A percentile compares a stretch with the other conserved stretches of the same genome.
Evolutionary conservation across 1,139 yeast species (phyloP).

Genomic region (Protomyces macrosporus): DNA sequence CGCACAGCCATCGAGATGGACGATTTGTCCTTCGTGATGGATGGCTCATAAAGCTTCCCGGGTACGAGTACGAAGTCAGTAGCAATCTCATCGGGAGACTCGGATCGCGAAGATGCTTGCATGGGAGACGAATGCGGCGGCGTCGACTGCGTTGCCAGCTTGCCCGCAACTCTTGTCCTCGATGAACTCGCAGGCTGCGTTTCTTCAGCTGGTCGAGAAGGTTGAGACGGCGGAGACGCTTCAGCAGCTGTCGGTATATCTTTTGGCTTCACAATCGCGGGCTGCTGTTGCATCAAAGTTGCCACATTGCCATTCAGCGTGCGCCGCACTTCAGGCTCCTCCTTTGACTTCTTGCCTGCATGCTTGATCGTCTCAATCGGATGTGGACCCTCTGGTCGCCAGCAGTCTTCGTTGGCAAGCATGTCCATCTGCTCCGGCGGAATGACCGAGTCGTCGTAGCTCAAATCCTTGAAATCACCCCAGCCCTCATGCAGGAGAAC

Average conservation of each 20-base stretch:
- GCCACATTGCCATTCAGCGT: not conserved
- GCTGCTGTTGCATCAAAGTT: not conserved
- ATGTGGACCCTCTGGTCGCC: constrained; percentile 11
- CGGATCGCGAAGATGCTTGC: not conserved
- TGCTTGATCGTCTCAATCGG: constrained; percentile 8
- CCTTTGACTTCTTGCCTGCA: not conserved
- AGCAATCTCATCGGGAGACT: not conserved
- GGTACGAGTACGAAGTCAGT: not conserved
- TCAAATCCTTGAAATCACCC: constrained; percentile 14
- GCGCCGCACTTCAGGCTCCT: not conserved
- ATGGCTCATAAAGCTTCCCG: not conserved
- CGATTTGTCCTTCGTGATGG: too few species aligned
- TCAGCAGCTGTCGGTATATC: not conserved
- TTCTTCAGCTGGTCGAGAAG: not conserved
- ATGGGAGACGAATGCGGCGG: not conserved
- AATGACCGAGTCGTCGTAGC: constrained; percentile 7
- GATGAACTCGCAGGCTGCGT: not conserved
- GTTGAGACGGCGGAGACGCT: too few species aligned
- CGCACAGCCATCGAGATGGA: not conserved
- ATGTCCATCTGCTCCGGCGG: constrained; percentile 2
- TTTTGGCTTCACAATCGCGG: too few species aligned
- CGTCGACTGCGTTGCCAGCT: not conserved
- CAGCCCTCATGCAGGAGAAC: constrained; percentile 11
- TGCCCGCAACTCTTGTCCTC: too few species aligned
- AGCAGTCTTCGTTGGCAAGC: constrained; percentile 16